Evolutionary conservation across 2,329 filamentous ascomycete genomes (phyloP).

Genomic region (Teratosphaeria viscida): DNA sequence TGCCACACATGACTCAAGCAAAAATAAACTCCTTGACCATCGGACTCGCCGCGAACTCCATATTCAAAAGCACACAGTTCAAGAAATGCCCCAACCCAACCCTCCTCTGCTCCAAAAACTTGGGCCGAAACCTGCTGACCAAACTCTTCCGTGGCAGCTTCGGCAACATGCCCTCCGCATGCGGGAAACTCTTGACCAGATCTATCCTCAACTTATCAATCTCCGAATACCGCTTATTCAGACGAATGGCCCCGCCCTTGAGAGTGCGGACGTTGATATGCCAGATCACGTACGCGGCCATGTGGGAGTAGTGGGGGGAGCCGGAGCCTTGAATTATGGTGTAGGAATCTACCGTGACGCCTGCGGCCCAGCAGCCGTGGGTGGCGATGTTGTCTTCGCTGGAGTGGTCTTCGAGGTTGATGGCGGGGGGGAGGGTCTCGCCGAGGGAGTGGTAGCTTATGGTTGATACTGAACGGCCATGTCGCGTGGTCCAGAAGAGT

Average conservation of each 20-base stretch:
- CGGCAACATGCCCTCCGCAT: conserved; percentile 78
- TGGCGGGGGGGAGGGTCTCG: conserved; percentile 32
- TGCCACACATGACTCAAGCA: conserved; percentile 4
- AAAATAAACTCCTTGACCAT: conserved; percentile 88
- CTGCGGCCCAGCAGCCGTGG: conserved; percentile 50
- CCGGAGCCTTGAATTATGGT: conserved; percentile 45
- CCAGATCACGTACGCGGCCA: conserved; percentile 80
- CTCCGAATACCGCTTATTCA: conserved; percentile 64
- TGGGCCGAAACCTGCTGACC: conserved; percentile 66
- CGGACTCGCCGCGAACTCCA: conserved; percentile 85
- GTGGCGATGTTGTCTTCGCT: conserved; percentile 47
- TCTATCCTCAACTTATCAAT: conserved; percentile 72
- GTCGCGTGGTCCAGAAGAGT: conserved; percentile 33
- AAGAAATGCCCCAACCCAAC: conserved; percentile 83
- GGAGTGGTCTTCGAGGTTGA: conserved; percentile 55
- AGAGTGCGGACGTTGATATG: conserved; percentile 81
- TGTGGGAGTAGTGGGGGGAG: conserved; percentile 33
- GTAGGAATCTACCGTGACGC: conserved; percentile 52
- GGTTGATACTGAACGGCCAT: conserved; percentile 28
- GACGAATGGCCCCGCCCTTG: conserved; percentile 39
- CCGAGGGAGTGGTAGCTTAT: conserved; percentile 26
- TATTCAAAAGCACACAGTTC: conserved; percentile 85
- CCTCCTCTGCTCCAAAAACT: conserved; percentile 76
- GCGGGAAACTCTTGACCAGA: conserved; percentile 70
- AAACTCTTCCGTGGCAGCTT: conserved; percentile 82